Base-by-base conservation (phyloP, 805 yeast genomes). In the Candida mattraensis region DNA sequence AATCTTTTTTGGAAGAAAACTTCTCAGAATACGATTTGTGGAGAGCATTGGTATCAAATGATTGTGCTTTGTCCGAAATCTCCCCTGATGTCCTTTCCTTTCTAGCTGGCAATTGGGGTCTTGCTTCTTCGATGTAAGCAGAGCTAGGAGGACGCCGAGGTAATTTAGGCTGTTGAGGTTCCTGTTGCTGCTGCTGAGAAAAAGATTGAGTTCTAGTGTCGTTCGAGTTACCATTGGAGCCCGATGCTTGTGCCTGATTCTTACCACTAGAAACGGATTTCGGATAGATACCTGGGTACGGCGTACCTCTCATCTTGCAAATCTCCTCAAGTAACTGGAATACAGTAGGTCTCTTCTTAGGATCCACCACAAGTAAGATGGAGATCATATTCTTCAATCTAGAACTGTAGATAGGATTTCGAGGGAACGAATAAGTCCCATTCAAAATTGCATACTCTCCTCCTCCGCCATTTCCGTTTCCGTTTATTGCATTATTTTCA, bases 311-410 rank as follows among this genome's bases (percentile, higher is more conserved):
- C 74, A 84, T 74, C 33, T 67, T 66, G 42, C 83, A 76, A 5
- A 83, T 66, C 55, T 83, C 89, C 32, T 78, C 85, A 19, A 85
- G 58, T 16, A 83, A 64, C 54, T 84, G 91, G 39, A 75, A 78
- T 3, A 80, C 80, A 41, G 79, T 82, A 7, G 95, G 95, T 51
- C 95, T 71, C 38, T 76, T 67, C 28, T 74, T 66, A 3, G 93
- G 93, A 52, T 83, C 80, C 24, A 70, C 82, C 35, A 78, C 67
- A 42, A 85, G 58, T 49, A 83, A 64, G 39, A 76, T 77, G 15
- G 73, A 66, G 24, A 85, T 81, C 16, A 84, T 58, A 52, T 80
- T 77, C 47, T 78, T 83, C 58, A 85, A 56, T 24, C 84, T 62
- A 19, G 78, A 67, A 18, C 83, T 74, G 53, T 80, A 85, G 4